Evolutionary conservation across 1,284 basidiomycete genomes (phyloP), one percentile per base, ranked within the genome.

Genomic region (Dichomitus squalens): DNA sequence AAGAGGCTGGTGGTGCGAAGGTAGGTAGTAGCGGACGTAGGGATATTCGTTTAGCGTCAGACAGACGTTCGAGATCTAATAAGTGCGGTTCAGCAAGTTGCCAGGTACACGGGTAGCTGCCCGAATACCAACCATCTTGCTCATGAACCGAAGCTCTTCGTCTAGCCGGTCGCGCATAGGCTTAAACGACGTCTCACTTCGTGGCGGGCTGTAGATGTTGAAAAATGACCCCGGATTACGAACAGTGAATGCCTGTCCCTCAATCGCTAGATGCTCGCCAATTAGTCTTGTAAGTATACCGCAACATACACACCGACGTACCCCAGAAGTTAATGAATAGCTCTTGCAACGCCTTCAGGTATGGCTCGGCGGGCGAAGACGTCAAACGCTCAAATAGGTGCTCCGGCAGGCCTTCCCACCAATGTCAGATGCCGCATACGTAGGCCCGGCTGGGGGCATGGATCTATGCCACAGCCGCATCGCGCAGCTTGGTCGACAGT

Each of bases 31-130:
- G 23, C 97, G 90, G 64, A 99, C 92, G 70, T 88, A 90, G 0
- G 97, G 97, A 68, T 90, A 95, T 72, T 99, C 97, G 70, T 95
- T 92, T 49, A 99, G 76, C 0, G 93, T 88, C 23, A 98, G 90
- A 72, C 96, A 95, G 12, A 96, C 76, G 70, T 98, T 98, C 35
- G 93, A 75, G 60, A 98, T 90, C 93, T 95, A 72, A 49, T 53
- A 63, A 52, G 23, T 0, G 11, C 7, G 16, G 43, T 11, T 8
- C 18, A 33, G 1, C 12, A n/a, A 16, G 54, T 12, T 44, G 21
- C n/a, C 7, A 18, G 33, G 8, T 8, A 34, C 25, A 8, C 12
- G 16, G 21, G 12, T 25, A 52, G 58, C 33, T 43, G 34, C 31
- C 43, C 5, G n/a, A 3, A 27, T 16, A 58, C 65, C 69, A 79